phyloP scores from a whole-genome alignment of 805 yeast genomes.

The Hanseniaspora vineae region DNA sequence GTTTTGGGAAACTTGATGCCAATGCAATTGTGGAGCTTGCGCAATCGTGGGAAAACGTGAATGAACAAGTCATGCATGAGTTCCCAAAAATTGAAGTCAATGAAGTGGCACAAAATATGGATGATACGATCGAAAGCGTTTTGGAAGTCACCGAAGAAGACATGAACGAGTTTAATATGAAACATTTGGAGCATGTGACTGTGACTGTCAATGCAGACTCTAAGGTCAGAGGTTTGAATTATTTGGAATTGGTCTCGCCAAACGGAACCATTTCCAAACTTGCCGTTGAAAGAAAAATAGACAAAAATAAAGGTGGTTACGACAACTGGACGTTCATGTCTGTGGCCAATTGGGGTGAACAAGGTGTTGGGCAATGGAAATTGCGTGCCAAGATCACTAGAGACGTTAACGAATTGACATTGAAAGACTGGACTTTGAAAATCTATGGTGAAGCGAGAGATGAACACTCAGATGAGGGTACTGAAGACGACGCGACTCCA shows the following conservation, averaged over 20 bases:
- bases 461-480: constrained; percentile 24
- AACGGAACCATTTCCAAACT: constrained; percentile 58
- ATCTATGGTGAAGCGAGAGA: constrained; percentile 62
- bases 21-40: constrained; percentile 61
- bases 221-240: constrained; percentile 54
- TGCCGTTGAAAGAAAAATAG: constrained; percentile 54
- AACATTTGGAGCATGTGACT: constrained; percentile 73
- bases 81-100: constrained; percentile 30
- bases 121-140: constrained; percentile 22
- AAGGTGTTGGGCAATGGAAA: constrained; percentile 76
- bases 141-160: constrained; percentile 36
- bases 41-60: constrained; percentile 65
- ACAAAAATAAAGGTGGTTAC: constrained; percentile 46
- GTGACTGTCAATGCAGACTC: constrained; percentile 63
- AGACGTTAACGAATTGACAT: constrained; percentile 25
- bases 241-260: constrained; percentile 60
- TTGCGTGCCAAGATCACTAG: constrained; percentile 43
- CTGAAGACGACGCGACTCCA: neutral
- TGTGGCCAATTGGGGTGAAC: constrained; percentile 99
- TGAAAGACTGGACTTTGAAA: constrained; percentile 63
- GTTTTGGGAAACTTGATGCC: constrained; percentile 88
- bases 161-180: constrained; percentile 45
- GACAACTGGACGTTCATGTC: constrained; percentile 84
- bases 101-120: constrained; percentile 10
- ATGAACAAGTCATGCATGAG: constrained; percentile 80